These are phyloP conservation scores for Gymnopilus junonius DNA, from an alignment of 768 basidiomycete genomes.

Conservation along the genomic window DNA sequence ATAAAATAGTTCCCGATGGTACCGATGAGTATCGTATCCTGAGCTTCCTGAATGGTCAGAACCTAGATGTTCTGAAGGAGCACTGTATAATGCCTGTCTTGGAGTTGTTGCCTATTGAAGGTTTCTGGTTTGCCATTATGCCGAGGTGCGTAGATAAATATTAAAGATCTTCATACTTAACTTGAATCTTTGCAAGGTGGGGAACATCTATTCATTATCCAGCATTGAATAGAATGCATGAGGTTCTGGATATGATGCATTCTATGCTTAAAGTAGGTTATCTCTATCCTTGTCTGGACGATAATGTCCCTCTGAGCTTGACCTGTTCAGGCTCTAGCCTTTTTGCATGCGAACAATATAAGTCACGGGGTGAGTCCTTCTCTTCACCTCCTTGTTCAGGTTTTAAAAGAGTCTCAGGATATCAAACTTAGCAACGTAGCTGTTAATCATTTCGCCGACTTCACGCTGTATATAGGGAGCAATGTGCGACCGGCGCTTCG, in stretches of 20 bases:
- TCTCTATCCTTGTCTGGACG: neutral
- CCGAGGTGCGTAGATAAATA: neutral
- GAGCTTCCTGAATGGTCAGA: slow-evolving; percentile 19
- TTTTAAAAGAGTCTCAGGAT: neutral
- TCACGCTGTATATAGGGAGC: neutral
- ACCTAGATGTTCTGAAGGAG: slow-evolving; percentile 3
- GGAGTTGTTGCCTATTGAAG: slow-evolving; percentile 24
- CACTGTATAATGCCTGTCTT: slow-evolving; percentile 24
- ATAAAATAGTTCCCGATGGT: slow-evolving; percentile 25
- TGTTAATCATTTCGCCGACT: slow-evolving; percentile 18
- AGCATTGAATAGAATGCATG: neutral
- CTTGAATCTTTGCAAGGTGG: slow-evolving; percentile 19
- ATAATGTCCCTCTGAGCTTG: neutral
- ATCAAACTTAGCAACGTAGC: slow-evolving; percentile 18
- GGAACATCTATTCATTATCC: neutral
- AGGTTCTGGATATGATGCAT: slow-evolving; percentile 14
- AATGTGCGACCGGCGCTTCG: slow-evolving; percentile 5
- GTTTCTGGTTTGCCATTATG: slow-evolving; percentile 26
- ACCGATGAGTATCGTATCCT: slow-evolving; percentile 26
- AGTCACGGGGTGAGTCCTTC: slow-evolving; percentile 20
- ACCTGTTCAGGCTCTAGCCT: slow-evolving; percentile 17
- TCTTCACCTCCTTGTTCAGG: neutral
- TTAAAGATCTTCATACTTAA: neutral
- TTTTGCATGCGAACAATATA: slow-evolving; percentile 24
- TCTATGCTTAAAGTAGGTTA: slow-evolving; percentile 16